Evolutionary conservation across 1,284 basidiomycete genomes (phyloP).

Genomic region (Rhodotorula sp.): DNA sequence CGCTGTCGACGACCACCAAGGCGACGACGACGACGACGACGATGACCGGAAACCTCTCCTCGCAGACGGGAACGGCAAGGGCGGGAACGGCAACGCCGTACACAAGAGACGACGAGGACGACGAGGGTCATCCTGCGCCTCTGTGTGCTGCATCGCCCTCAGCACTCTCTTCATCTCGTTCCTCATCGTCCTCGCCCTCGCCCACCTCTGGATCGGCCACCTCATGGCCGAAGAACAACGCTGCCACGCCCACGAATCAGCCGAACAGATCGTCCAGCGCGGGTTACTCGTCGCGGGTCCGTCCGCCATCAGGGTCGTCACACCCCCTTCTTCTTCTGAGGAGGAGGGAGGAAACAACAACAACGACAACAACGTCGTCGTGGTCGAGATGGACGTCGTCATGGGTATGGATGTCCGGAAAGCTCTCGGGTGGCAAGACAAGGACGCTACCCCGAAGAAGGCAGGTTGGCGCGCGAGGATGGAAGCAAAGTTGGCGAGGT

Average conservation of each 20-base stretch:
- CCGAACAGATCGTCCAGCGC: slow-evolving; percentile 33
- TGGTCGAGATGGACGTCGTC: slow-evolving; percentile 35
- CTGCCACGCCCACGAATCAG: slow-evolving; percentile 11
- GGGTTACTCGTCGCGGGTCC: slow-evolving; percentile 37
- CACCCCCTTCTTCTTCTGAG: background rate
- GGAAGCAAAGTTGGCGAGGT: slow-evolving; percentile 33
- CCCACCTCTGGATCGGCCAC: slow-evolving; percentile 42
- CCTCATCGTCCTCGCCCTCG: slow-evolving; percentile 28
- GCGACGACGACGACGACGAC: background rate
- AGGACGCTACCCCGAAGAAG: slow-evolving; percentile 12
- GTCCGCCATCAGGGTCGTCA: slow-evolving; percentile 29
- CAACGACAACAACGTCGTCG: background rate
- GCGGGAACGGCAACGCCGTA: no score
- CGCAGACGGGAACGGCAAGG: background rate
- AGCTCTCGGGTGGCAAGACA: slow-evolving; percentile 40
- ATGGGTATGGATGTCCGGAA: slow-evolving; percentile 40
- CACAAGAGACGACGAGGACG: background rate
- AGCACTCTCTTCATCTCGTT: slow-evolving; percentile 11
- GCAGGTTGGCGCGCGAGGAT: slow-evolving; percentile 14
- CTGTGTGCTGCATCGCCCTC: slow-evolving; percentile 27
- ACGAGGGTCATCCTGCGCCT: background rate
- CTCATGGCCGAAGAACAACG: slow-evolving; percentile 38
- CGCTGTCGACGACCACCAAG: background rate
- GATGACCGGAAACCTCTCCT: background rate
- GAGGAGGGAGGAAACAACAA: background rate